These are phyloP conservation scores for Globisporangium megalacanthum DNA, from an alignment of 352 stramenopile species.

Conservation along the genomic window DNA sequence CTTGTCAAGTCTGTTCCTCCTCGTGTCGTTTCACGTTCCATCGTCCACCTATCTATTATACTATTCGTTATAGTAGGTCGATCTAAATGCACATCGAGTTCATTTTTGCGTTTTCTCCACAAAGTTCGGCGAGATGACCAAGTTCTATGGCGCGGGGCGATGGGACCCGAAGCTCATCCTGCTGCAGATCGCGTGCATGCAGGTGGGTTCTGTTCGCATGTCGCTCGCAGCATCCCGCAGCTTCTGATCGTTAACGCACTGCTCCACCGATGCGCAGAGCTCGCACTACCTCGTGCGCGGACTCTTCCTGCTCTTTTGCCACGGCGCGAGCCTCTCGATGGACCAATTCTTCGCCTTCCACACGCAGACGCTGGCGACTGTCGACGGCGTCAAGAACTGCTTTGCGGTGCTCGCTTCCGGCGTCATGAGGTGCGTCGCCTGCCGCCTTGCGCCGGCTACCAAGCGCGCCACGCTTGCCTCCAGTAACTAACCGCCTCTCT, in stretches of 20 bases:
- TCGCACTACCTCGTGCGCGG: slow-evolving; percentile 78
- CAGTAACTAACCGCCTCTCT: neutral
- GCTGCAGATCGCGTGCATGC: slow-evolving; percentile 84
- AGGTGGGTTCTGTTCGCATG: slow-evolving; percentile 38
- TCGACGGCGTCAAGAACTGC: slow-evolving; percentile 80
- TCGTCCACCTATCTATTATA: neutral
- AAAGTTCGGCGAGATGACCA: slow-evolving; percentile 42
- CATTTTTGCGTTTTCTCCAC: neutral
- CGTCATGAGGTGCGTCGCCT: slow-evolving; percentile 31
- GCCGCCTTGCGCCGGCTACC: no score
- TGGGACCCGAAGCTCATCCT: slow-evolving; percentile 87
- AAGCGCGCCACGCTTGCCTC: neutral
- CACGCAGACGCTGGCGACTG: slow-evolving; percentile 62
- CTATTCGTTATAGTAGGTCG: neutral
- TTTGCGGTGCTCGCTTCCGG: slow-evolving; percentile 58
- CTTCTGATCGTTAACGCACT: neutral
- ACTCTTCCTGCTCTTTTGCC: slow-evolving; percentile 68
- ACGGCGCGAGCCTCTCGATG: slow-evolving; percentile 59
- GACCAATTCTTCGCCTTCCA: slow-evolving; percentile 86
- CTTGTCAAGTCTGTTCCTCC: neutral
- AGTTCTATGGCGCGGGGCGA: slow-evolving; percentile 74
- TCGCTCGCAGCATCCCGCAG: neutral
- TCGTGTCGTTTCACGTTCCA: slow-evolving; percentile 12
- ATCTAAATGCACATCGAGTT: neutral
- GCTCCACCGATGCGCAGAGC: slow-evolving; percentile 28